phyloP scores from a whole-genome alignment of 116 monocot genomes.

The Dioscorea cayenensis region DNA sequence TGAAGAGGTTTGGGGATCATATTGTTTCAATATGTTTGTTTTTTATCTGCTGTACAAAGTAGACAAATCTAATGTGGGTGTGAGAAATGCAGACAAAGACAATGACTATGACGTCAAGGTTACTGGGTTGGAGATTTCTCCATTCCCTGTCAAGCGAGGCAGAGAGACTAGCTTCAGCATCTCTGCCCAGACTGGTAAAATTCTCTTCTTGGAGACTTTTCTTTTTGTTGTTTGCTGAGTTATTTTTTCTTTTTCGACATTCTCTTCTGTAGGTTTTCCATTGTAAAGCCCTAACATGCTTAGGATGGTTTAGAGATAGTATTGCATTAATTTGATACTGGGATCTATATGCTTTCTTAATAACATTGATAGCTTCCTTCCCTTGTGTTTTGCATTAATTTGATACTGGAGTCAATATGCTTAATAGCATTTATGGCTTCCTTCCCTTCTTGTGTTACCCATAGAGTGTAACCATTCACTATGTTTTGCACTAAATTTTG shows the following conservation, averaged over 20 bases:
- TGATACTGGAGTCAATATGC: too few relatives aligned
- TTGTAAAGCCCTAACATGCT: not conserved
- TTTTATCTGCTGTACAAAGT: not conserved
- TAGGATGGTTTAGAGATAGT: too few relatives aligned
- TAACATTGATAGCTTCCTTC: too few relatives aligned
- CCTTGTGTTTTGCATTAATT: too few relatives aligned
- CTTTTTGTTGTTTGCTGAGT: not conserved
- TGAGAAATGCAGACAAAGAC: constrained; percentile 1
- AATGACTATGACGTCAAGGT: constrained; percentile 27
- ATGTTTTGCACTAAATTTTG: too few relatives aligned
- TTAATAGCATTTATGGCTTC: too few relatives aligned
- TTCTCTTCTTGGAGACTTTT: not conserved
- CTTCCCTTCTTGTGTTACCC: too few relatives aligned
- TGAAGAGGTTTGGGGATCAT: not conserved
- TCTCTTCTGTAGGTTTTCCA: not conserved
- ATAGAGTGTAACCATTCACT: too few relatives aligned
- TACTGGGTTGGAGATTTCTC: constrained; percentile 24
- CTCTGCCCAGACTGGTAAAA: constrained; percentile 27
- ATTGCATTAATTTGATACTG: too few relatives aligned
- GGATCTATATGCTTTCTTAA: too few relatives aligned
- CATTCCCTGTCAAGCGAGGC: constrained; percentile 34
- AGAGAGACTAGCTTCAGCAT: constrained; percentile 28
- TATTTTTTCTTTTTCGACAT: not conserved
- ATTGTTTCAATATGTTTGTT: not conserved
- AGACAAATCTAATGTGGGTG: not conserved